These are phyloP conservation scores for Cucurbita argyrosperma DNA, from an alignment of 306 rosid genomes.

Conservation along the genomic window DNA sequence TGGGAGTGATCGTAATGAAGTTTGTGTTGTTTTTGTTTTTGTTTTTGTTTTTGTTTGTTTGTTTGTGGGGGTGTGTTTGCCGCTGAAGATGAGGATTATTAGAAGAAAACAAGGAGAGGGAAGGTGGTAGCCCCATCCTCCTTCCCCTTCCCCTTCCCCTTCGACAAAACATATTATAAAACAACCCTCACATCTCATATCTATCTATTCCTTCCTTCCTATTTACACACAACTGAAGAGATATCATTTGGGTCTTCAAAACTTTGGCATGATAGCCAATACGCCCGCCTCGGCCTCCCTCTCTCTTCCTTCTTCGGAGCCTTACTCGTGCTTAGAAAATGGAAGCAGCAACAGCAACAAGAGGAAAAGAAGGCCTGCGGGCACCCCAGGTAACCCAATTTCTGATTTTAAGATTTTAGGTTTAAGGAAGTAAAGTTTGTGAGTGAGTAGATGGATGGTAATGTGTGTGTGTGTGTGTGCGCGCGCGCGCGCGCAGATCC, in stretches of 20 bases:
- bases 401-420: not conserved
- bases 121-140: not conserved
- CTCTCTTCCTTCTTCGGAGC: constrained; percentile 53
- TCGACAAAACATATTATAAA: not conserved
- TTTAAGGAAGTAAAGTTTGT: not conserved
- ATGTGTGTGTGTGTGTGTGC: not conserved
- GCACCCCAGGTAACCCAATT: constrained; percentile 61
- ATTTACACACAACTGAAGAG: not conserved
- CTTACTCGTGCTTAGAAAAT: constrained; percentile 55
- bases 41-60: constrained; percentile 33
- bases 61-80: constrained; percentile 53
- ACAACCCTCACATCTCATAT: not conserved
- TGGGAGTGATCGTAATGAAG: not conserved
- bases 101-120: constrained; percentile 25
- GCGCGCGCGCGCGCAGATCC: constrained; percentile 40
- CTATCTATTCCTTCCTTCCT: not conserved
- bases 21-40: not conserved
- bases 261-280: constrained; percentile 42
- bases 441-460: not conserved
- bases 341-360: constrained; percentile 30
- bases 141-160: not conserved
- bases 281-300: constrained; percentile 26
- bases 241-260: not conserved
- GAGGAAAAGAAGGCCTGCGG: constrained; percentile 89
- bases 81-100: constrained; percentile 33